Conservation (phyloP, 495 filamentous ascomycete species). For the Xeromyces bisporus region DNA sequence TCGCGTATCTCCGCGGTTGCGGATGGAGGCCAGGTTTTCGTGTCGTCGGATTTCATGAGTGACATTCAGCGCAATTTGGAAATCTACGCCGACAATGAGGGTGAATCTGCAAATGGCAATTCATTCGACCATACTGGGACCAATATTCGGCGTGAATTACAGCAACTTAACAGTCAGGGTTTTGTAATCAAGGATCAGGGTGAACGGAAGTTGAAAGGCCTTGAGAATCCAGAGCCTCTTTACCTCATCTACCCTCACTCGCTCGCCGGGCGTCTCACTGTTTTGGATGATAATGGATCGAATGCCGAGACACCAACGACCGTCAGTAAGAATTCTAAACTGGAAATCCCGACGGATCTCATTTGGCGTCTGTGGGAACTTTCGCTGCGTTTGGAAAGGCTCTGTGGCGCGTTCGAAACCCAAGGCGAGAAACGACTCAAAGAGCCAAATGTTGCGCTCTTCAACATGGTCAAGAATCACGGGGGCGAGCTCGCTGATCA, state of each 20-base stretch:
- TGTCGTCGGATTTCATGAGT: slow-evolving; percentile 88
- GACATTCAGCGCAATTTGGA: slow-evolving; percentile 87
- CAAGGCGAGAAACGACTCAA: slow-evolving; percentile 38
- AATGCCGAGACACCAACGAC: slow-evolving; percentile 20
- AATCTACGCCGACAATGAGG: slow-evolving; percentile 62
- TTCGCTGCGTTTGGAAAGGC: slow-evolving; percentile 74
- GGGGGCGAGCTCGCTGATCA: slow-evolving; percentile 78
- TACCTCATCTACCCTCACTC: slow-evolving; percentile 85
- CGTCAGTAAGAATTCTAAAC: slow-evolving; percentile 35
- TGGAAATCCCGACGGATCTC: slow-evolving; percentile 58
- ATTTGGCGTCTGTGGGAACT: slow-evolving; percentile 87
- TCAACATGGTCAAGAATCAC: slow-evolving; percentile 66
- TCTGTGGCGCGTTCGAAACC: slow-evolving; percentile 72
- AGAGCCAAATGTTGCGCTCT: slow-evolving; percentile 59
- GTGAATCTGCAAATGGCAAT: slow-evolving; percentile 49
- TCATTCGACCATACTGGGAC: slow-evolving; percentile 34
- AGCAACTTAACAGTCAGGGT: slow-evolving; percentile 74
- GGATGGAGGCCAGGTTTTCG: slow-evolving; percentile 95
- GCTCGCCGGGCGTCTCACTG: slow-evolving; percentile 61
- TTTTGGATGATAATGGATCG: slow-evolving; percentile 31
- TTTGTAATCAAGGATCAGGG: slow-evolving; percentile 96
- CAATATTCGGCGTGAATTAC: slow-evolving; percentile 72
- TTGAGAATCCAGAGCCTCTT: slow-evolving; percentile 93
- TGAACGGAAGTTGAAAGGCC: slow-evolving; percentile 80
- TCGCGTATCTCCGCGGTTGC: slow-evolving; percentile 83